Conservation (phyloP, 1,284 basidiomycete genomes). For the Anthracocystis walkeri region DNA sequence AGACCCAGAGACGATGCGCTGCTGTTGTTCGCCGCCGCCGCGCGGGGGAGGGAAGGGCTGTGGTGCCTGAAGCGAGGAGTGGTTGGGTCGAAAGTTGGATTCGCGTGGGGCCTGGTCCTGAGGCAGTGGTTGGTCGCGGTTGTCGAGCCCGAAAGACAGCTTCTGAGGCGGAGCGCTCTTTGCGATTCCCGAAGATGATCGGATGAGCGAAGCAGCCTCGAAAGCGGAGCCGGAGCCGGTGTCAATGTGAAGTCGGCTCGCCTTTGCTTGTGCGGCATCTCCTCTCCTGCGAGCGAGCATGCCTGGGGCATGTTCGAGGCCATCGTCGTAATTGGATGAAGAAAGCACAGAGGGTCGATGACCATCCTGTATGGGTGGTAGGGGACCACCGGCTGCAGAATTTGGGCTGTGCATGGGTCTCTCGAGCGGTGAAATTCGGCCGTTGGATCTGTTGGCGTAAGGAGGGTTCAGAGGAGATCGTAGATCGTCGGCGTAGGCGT, state of each 20-base stretch:
- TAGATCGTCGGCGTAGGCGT: slow-evolving; percentile 34
- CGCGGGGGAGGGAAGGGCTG: slow-evolving; percentile 19
- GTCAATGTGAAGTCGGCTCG: slow-evolving; percentile 61
- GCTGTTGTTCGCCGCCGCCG: slow-evolving; percentile 20
- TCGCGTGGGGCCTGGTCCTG: slow-evolving; percentile 32
- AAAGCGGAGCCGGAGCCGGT: slow-evolving; percentile 32
- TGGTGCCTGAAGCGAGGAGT: slow-evolving; percentile 10
- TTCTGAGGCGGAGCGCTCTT: slow-evolving; percentile 66
- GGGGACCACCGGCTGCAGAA: slow-evolving; percentile 23
- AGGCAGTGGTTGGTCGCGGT: slow-evolving; percentile 33
- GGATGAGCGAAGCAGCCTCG: slow-evolving; percentile 14
- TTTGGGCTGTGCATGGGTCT: slow-evolving; percentile 36
- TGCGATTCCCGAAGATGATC: slow-evolving; percentile 33
- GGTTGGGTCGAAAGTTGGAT: slow-evolving; percentile 19
- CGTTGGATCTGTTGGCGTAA: slow-evolving; percentile 35
- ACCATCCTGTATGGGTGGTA: slow-evolving; percentile 46
- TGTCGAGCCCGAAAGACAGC: slow-evolving; percentile 53
- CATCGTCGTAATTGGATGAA: slow-evolving; percentile 36
- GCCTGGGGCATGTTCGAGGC: slow-evolving; percentile 31
- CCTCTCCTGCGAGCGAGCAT: slow-evolving; percentile 63
- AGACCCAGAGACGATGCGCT: slow-evolving; percentile 36
- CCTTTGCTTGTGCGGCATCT: slow-evolving; percentile 63
- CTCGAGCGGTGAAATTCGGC: slow-evolving; percentile 32
- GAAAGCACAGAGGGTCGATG: slow-evolving; percentile 43
- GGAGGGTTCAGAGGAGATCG: slow-evolving; percentile 38